Evolutionary conservation across 2,329 filamentous ascomycete genomes (phyloP), one percentile per base, ranked within the genome.

Genomic region (Claviceps purpurea): DNA sequence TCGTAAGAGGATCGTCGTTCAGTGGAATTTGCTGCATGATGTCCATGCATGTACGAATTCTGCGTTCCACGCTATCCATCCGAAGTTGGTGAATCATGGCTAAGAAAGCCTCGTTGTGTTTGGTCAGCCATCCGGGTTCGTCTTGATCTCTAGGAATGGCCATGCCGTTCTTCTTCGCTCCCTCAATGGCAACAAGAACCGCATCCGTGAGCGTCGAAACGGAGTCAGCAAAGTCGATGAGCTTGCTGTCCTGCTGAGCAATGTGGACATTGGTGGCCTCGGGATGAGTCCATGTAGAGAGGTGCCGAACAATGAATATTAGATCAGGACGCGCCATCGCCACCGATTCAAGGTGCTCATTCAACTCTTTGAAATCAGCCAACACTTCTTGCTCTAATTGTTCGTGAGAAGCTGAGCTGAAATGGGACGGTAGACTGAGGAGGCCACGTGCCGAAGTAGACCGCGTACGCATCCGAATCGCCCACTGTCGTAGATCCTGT

Each of bases 181-280:
- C 80, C 64, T 96, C 89, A 47, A 95, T 75, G 1, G 86, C 84
- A 39, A 91, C 85, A 2, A 96, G 79, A 30, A 91, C 78, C 49
- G 80, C 79, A 65, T 95, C 87, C 47, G 84, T 78, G n/a, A 85
- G 72, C 1, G 68, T 76, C 40, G 87, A 77, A 1, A 89, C 66
- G 3, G 74, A 70, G 14, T 74, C 68, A 43, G 81, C 77, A 45
- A 89, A 76, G 0, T 68, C 63, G 18, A 74, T 57, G 16, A 71
- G 54, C 18, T 64, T 59, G 24, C 58, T 52, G 2, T 48, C 54
- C 6, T 57, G 38, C 3, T 49, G 46, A 2, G 49, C 42, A 3
- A 49, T 14, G 8, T 58, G 52, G 6, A 60, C 10, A 4, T 51
- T 51, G n/a, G 60, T 55, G 3, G 54, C 54, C 2, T 63, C 62